Evolutionary conservation across 768 basidiomycete species (phyloP).

Genomic region (Suillus discolor): DNA sequence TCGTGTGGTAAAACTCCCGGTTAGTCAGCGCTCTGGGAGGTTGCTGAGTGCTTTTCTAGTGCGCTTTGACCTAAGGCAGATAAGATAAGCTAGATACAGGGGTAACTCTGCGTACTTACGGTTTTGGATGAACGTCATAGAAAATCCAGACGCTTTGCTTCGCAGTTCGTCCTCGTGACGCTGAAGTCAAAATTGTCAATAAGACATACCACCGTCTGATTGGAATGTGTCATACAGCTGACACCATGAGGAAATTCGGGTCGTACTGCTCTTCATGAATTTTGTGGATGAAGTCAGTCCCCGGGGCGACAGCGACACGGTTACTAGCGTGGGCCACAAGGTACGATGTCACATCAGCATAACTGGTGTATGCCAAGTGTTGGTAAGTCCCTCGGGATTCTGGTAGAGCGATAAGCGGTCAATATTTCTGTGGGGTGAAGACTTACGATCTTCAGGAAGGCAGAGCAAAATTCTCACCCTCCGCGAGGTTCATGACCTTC

Average conservation of each 20-base stretch:
- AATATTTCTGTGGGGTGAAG: not conserved
- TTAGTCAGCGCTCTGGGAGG: conserved; percentile 36
- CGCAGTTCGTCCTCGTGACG: conserved; percentile 49
- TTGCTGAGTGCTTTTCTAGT: conserved; percentile 39
- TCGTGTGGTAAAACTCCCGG: conserved; percentile 47
- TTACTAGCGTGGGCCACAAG: conserved; percentile 42
- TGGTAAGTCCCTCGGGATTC: conserved; percentile 49
- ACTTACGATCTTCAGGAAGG: conserved; percentile 44
- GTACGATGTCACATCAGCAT: conserved; percentile 42
- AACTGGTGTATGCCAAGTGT: conserved; percentile 44
- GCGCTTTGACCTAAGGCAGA: conserved; percentile 42
- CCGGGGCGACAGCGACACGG: conserved; percentile 30
- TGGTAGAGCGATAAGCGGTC: conserved; percentile 15
- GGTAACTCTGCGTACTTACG: conserved; percentile 37
- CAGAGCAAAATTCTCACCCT: conserved; percentile 50
- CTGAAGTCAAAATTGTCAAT: conserved; percentile 25
- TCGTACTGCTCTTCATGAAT: conserved; percentile 50
- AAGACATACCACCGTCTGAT: not conserved
- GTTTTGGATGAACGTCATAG: conserved; percentile 36
- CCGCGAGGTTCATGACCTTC: conserved; percentile 42
- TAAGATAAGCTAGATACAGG: conserved; percentile 3
- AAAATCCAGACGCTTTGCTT: conserved; percentile 36
- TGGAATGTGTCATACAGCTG: conserved; percentile 34
- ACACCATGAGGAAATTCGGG: conserved; percentile 53
- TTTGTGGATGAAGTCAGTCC: conserved; percentile 38